phyloP scores from a whole-genome alignment of 106 monocot species.

The Allium cepa region DNA sequence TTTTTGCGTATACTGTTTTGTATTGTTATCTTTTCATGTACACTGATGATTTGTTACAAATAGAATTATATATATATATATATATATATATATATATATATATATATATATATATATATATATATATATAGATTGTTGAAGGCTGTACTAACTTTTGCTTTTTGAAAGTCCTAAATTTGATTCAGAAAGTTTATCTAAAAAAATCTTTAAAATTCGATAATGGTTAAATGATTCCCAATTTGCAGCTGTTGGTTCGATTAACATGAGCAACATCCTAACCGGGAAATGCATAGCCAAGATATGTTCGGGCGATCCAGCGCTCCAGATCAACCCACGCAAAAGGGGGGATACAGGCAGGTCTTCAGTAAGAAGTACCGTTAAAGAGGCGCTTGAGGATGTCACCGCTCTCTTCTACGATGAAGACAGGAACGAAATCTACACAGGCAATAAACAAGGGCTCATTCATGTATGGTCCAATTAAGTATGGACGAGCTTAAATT shows the following conservation, averaged over 20 bases:
- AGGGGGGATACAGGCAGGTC: conserved; percentile 13
- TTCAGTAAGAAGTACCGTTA: conserved; percentile 22
- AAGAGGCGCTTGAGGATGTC: conserved; percentile 39
- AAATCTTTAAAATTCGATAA: background rate
- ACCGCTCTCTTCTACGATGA: conserved; percentile 65
- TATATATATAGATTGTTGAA: too few relatives aligned
- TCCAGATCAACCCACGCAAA: conserved; percentile 30
- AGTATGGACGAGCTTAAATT: background rate
- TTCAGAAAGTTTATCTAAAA: too few relatives aligned
- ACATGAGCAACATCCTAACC: conserved; percentile 64
- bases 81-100: too few relatives aligned
- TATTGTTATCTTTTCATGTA: too few relatives aligned
- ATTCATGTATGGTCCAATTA: conserved; percentile 66
- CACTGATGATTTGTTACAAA: too few relatives aligned
- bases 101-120: too few relatives aligned
- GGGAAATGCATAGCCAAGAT: conserved; percentile 69
- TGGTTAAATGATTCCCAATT: conserved; percentile 6
- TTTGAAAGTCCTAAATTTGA: too few relatives aligned
- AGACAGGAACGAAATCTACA: conserved; percentile 62
- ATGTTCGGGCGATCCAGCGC: conserved; percentile 32
- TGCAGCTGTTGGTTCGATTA: conserved; percentile 48
- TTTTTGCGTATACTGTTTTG: too few relatives aligned
- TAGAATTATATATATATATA: too few relatives aligned
- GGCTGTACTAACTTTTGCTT: too few relatives aligned
- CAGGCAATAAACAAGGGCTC: conserved; percentile 56